A percentile compares a stretch with the other conserved stretches of the same genome.
phyloP scores from a whole-genome alignment of 352 stramenopile genomes.

The Globisporangium lucens region DNA sequence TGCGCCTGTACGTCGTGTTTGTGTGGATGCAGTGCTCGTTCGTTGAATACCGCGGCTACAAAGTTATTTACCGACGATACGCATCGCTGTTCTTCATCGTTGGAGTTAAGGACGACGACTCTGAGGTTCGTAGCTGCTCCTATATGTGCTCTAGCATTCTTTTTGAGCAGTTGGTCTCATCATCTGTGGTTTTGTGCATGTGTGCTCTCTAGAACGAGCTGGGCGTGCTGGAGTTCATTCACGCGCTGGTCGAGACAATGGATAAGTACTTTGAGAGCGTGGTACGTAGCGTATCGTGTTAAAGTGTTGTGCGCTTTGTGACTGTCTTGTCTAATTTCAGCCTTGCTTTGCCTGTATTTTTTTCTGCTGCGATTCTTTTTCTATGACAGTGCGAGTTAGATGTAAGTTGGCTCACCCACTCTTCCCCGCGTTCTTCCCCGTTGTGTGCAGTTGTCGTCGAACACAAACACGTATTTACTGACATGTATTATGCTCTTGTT shows the following conservation, averaged over 20 bases:
- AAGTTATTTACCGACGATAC: conserved; percentile 98
- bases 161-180: not conserved
- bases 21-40: conserved; percentile 95
- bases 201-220: conserved; percentile 94
- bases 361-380: not conserved
- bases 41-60: conserved; percentile 99
- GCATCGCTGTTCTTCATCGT: conserved; percentile 99
- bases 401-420: conserved; percentile 34
- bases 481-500: not conserved
- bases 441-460: not conserved
- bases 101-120: conserved; percentile 95
- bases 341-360: not conserved
- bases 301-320: not conserved
- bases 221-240: conserved; percentile 99
- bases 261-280: conserved; percentile 99
- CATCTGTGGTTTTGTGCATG: not conserved
- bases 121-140: conserved; percentile 47
- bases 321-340: not conserved
- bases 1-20: not conserved
- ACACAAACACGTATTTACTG: not conserved
- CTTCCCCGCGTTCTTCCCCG: not conserved
- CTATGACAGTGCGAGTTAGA: conserved; percentile 77
- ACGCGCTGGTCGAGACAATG: conserved; percentile 99
- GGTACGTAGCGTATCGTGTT: conserved; percentile 38
- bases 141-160: not conserved